Percentiles rank a stretch among this genome's conserved stretches.
phyloP scores from a whole-genome alignment of 2,329 filamentous ascomycete species.

The Hypoxylon sp. region DNA sequence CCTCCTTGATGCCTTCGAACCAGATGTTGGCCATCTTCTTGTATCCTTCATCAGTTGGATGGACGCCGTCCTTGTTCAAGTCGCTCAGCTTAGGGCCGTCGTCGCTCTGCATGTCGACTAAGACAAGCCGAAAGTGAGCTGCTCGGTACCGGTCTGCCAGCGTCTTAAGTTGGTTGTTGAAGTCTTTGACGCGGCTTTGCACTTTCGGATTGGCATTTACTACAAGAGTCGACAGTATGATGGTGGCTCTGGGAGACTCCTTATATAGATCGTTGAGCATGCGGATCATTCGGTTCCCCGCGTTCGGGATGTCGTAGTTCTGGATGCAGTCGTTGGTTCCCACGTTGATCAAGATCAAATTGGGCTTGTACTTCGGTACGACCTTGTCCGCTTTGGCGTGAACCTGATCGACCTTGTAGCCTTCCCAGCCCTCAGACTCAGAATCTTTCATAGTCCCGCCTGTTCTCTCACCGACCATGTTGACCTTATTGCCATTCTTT shows the following conservation, averaged over 20 bases:
- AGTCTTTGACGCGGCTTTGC: slow-evolving; percentile 46
- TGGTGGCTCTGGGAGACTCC: slow-evolving; percentile 52
- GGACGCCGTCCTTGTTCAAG: slow-evolving; percentile 54
- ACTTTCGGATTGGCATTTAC: slow-evolving; percentile 47
- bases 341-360: slow-evolving; percentile 57
- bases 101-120: slow-evolving; percentile 55
- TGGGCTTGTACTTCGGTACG: slow-evolving; percentile 53
- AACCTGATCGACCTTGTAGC: slow-evolving; percentile 55
- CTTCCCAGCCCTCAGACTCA: slow-evolving; percentile 57
- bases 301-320: slow-evolving; percentile 51
- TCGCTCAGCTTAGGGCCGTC: slow-evolving; percentile 49
- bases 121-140: slow-evolving; percentile 49
- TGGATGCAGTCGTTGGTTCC: slow-evolving; percentile 60
- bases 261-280: slow-evolving; percentile 54
- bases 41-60: slow-evolving; percentile 56
- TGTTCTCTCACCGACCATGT: slow-evolving; percentile 57
- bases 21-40: slow-evolving; percentile 56
- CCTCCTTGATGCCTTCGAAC: slow-evolving; percentile 53
- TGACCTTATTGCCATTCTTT: slow-evolving; percentile 52
- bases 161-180: slow-evolving; percentile 52
- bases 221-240: slow-evolving; percentile 56
- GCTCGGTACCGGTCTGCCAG: slow-evolving; percentile 47
- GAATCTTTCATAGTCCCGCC: slow-evolving; percentile 57
- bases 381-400: slow-evolving; percentile 51
- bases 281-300: slow-evolving; percentile 49